A percentile compares a stretch with the other conserved stretches of the same genome.
phyloP scores from a whole-genome alignment of 768 basidiomycete genomes.

The Russula ochroleuca region DNA sequence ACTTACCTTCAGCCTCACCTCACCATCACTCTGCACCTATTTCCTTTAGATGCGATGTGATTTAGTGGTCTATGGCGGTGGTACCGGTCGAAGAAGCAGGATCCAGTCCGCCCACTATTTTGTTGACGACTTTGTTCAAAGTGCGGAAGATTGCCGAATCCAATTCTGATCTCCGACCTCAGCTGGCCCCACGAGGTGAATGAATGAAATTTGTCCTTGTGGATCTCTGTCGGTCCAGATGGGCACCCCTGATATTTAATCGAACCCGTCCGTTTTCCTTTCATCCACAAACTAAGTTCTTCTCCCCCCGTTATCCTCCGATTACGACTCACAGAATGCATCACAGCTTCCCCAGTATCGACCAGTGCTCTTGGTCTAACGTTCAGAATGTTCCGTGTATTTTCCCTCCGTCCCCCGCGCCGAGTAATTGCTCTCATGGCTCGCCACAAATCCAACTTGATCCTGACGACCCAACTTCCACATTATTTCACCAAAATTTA shows the following conservation, averaged over 20 bases:
- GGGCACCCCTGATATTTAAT: slow-evolving; percentile 11
- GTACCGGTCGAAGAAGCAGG: neutral
- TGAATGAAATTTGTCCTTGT: slow-evolving; percentile 17
- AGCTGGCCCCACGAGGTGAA: slow-evolving; percentile 14
- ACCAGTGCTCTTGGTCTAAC: slow-evolving; percentile 9
- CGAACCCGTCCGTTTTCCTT: neutral
- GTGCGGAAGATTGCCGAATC: slow-evolving; percentile 14
- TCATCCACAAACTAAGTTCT: slow-evolving; percentile 15
- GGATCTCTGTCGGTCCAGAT: slow-evolving; percentile 14
- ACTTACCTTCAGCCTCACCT: neutral
- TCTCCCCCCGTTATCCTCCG: neutral
- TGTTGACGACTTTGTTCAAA: slow-evolving; percentile 23
- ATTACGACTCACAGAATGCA: neutral
- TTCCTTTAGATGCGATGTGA: neutral
- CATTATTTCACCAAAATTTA: neutral
- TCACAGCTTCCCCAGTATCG: neutral
- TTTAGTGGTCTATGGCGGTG: neutral
- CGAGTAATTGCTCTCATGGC: neutral
- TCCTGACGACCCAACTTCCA: neutral
- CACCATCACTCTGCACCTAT: neutral
- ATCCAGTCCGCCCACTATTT: neutral
- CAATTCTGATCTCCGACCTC: slow-evolving; percentile 20
- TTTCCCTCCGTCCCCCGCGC: neutral
- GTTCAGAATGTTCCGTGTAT: neutral
- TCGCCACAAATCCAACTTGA: neutral